Conservation (phyloP, 2,329 filamentous ascomycete genomes). For the Clarireedia hainanense region DNA sequence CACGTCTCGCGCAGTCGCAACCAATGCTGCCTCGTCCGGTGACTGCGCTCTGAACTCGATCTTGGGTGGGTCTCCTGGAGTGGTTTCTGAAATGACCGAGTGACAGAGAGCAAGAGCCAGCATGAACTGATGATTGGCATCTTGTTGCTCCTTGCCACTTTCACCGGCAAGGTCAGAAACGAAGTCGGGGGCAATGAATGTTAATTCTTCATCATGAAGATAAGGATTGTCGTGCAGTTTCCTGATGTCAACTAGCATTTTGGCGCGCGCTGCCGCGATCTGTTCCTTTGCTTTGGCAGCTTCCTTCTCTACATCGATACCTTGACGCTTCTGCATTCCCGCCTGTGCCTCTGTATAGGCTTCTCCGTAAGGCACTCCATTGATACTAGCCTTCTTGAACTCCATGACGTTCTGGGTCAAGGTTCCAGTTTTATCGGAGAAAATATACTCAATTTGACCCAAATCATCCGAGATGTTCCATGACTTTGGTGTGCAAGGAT, state of each 20-base stretch:
- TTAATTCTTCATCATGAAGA: constrained; percentile 79
- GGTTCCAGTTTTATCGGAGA: constrained; percentile 89
- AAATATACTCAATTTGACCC: constrained; percentile 98
- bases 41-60: constrained; percentile 97
- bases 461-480: constrained; percentile 99
- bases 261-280: constrained; percentile 69
- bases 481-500: constrained; percentile 91
- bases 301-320: constrained; percentile 79
- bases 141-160: constrained; percentile 66
- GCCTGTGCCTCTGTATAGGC: constrained; percentile 96
- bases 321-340: constrained; percentile 88
- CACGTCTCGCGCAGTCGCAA: constrained; percentile 88
- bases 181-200: constrained; percentile 87
- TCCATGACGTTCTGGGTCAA: constrained; percentile 95
- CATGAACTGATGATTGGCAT: constrained; percentile 86
- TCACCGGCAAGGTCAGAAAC: constrained; percentile 74
- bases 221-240: constrained; percentile 83
- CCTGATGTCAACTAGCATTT: constrained; percentile 66
- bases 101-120: constrained; percentile 91
- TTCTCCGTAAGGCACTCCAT: constrained; percentile 93
- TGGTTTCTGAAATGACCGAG: constrained; percentile 85
- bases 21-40: constrained; percentile 89
- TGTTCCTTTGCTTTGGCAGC: constrained; percentile 62
- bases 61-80: constrained; percentile 80
- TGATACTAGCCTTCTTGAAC: constrained; percentile 97